Evolutionary conservation across 352 stramenopile genomes (phyloP).

Genomic region (Phytopythium delawarense): DNA sequence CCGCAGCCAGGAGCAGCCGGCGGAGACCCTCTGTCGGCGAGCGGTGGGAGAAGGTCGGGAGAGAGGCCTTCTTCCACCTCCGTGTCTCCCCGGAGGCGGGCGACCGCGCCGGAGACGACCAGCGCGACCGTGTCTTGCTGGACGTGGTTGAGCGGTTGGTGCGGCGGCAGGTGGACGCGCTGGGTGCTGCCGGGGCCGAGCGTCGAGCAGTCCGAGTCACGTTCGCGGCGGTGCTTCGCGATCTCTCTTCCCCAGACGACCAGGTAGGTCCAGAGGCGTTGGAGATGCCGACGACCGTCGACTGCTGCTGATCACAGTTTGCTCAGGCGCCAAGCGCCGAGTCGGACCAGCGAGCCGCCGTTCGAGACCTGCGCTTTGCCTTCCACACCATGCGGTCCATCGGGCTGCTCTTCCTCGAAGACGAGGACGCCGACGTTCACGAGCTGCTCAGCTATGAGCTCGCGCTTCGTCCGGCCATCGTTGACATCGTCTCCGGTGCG

Average conservation of each 20-base stretch:
- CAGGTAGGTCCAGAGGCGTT: background rate
- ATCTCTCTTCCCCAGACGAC: background rate
- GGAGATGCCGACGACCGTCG: background rate
- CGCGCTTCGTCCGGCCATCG: constrained; percentile 37
- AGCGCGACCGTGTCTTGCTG: constrained; percentile 29
- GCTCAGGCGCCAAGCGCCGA: background rate
- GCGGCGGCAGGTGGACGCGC: background rate
- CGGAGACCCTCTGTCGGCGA: background rate
- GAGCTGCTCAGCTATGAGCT: constrained; percentile 50
- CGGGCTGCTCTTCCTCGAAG: constrained; percentile 57
- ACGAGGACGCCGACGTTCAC: constrained; percentile 45
- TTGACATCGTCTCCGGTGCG: constrained; percentile 34
- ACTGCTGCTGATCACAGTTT: background rate
- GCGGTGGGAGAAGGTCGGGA: constrained; percentile 36
- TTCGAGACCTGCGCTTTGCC: constrained; percentile 28
- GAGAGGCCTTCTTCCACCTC: constrained; percentile 44
- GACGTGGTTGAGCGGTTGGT: constrained; percentile 23
- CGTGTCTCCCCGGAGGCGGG: constrained; percentile 15
- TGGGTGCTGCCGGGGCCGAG: background rate
- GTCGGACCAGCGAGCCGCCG: constrained; percentile 13
- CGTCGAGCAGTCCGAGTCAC: background rate
- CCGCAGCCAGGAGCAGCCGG: background rate
- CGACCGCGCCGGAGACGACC: background rate
- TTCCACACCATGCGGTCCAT: constrained; percentile 39
- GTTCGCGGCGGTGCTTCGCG: background rate